Evolutionary conservation across 257 asterid genomes (phyloP).

Genomic region (Gynochthodes officinalis): DNA sequence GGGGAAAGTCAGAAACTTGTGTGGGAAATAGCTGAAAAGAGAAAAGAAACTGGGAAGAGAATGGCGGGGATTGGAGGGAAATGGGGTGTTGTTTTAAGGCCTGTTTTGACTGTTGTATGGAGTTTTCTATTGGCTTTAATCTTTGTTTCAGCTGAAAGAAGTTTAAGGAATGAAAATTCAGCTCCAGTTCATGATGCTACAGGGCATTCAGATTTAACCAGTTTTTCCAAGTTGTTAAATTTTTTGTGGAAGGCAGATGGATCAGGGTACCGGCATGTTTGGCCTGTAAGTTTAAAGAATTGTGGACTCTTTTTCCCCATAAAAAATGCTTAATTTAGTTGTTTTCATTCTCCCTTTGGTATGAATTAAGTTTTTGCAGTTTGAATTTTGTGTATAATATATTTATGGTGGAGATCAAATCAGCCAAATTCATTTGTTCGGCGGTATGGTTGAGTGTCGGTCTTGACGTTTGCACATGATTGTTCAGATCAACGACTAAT

Average conservation of each 20-base stretch:
- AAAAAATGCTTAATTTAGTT: not conserved
- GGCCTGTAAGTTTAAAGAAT: constrained; percentile 75
- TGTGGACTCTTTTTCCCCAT: not conserved
- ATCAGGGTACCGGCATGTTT: constrained; percentile 84
- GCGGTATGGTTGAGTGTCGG: not conserved
- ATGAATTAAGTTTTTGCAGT: not conserved
- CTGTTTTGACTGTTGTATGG: constrained; percentile 57
- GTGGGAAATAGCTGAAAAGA: not conserved
- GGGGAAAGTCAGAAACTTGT: not conserved
- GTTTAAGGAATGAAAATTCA: constrained; percentile 45
- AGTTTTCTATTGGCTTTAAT: constrained; percentile 71
- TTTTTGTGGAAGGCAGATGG: constrained; percentile 63
- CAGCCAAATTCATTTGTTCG: not conserved
- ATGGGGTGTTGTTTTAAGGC: constrained; percentile 63
- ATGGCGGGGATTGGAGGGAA: constrained; percentile 57
- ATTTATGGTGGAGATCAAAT: not conserved
- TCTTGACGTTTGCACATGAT: not conserved
- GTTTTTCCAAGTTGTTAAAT: constrained; percentile 33
- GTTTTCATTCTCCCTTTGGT: not conserved
- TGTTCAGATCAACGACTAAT: not conserved
- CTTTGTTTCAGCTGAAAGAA: constrained; percentile 84
- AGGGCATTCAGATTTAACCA: constrained; percentile 37
- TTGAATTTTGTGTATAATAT: not conserved
- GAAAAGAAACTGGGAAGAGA: not conserved
- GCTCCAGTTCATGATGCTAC: constrained; percentile 25